phyloP scores from a whole-genome alignment of 495 filamentous ascomycete genomes.

The Aspergillus indologenus region DNA sequence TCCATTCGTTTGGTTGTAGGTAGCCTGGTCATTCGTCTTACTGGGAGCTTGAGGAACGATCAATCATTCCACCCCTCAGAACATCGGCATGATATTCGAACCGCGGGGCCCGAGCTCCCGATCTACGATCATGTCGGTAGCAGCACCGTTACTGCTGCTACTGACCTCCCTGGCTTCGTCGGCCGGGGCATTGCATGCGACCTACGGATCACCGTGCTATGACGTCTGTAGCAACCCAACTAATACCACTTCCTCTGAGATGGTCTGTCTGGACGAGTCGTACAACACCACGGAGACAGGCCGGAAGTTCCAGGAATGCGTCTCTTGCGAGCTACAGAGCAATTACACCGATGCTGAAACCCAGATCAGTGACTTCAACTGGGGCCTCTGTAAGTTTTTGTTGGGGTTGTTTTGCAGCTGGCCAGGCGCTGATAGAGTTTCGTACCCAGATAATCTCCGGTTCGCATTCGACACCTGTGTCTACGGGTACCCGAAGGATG shows the following conservation, averaged over 20 bases:
- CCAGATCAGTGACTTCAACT: conserved; percentile 55
- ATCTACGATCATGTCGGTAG: conserved; percentile 17
- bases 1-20: conserved; percentile 1
- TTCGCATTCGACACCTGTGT: conserved; percentile 47
- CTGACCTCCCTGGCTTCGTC: conserved; percentile 21
- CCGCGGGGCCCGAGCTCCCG: conserved; percentile 7
- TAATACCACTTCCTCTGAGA: conserved; percentile 49
- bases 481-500: conserved; percentile 36
- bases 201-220: conserved; percentile 53
- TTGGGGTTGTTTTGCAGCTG: neutral
- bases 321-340: conserved; percentile 59
- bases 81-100: conserved; percentile 12
- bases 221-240: conserved; percentile 45
- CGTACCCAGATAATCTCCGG: conserved; percentile 46
- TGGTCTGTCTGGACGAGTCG: conserved; percentile 51
- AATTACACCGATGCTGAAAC: conserved; percentile 42
- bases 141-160: conserved; percentile 11
- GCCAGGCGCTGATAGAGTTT: conserved; percentile 1
- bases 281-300: conserved; percentile 45
- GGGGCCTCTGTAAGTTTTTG: conserved; percentile 54
- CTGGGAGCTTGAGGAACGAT: neutral
- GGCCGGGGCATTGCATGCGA: conserved; percentile 31
- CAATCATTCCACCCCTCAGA: neutral
- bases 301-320: conserved; percentile 52
- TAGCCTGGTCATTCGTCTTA: neutral